Evolutionary conservation across 805 yeast genomes (phyloP), one percentile per base, ranked within the genome.

Genomic region (Kuraishia capsulata): DNA sequence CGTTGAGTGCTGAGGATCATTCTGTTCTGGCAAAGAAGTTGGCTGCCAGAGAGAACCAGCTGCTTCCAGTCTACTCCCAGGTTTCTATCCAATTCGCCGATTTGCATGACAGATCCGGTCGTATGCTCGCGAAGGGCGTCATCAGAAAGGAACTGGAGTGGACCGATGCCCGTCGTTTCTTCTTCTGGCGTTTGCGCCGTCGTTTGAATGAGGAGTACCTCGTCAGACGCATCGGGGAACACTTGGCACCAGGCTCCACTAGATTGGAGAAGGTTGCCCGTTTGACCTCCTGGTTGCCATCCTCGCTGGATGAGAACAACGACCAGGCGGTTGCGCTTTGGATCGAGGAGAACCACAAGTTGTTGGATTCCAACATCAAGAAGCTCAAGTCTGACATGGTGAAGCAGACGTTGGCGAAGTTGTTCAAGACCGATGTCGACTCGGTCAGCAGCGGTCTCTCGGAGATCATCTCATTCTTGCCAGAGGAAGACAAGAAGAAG

Each of bases 141-240:
- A 87, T 92, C 52, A 74, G 82, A 50, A 81, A 83, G 57, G 92
- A 87, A 51, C 65, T 92, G 39, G 78, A 82, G 53, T 89, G 96
- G 96, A 61, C 62, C 34, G 72, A 88, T 37, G 76, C 97, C 23
- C 86, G 99, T 71, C 79, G 97, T 55, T 85, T 73, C 78, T 92
- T 92, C 79, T 92, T 86, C 92, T 92, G 98, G 98, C 81, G 99
- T 64, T 76, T 87, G 44, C 85, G 97, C 68, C 82, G 98, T 66
- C 86, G 96, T 62, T 69, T 92, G 62, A 81, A 84, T 57, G 98
- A 92, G 65, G 95, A 86, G 61, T 86, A 87, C 62, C 68, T 90
- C 57, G 67, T 87, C 59, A 78, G 74, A 61, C 74, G 83, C 56
- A 73, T 89, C 48, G 75, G 77, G 39, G 78, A 75, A 41, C 80